A percentile compares a stretch with the other conserved stretches of the same genome.
These are phyloP conservation scores for Magnolia officinalis DNA, from an alignment of 164 flowering plant species.

Conservation along the genomic window DNA sequence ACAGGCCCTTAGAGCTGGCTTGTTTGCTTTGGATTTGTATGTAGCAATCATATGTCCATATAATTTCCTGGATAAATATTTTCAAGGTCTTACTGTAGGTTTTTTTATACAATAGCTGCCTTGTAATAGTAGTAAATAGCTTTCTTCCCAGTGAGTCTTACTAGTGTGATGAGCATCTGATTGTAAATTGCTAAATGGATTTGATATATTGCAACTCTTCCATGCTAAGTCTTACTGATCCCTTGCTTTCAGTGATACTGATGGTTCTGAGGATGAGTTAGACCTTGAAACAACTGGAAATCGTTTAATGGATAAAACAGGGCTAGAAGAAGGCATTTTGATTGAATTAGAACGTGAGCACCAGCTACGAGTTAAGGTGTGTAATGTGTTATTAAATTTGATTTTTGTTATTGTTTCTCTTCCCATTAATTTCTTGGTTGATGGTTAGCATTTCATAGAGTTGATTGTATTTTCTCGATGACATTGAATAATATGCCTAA, in stretches of 20 bases:
- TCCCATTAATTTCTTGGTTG: not conserved
- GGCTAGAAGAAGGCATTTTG: slow-evolving; percentile 46
- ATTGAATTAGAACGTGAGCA: slow-evolving; percentile 47
- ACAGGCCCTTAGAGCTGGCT: too few species aligned
- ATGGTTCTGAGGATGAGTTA: slow-evolving; percentile 49
- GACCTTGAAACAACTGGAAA: slow-evolving; percentile 21
- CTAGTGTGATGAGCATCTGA: not conserved
- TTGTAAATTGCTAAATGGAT: not conserved
- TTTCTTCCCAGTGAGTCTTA: not conserved
- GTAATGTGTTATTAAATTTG: not conserved
- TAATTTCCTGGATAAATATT: too few species aligned
- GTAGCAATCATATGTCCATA: too few species aligned
- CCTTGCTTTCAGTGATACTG: slow-evolving; percentile 36
- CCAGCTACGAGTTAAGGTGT: slow-evolving; percentile 43
- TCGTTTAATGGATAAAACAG: slow-evolving; percentile 44
- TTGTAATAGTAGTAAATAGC: not conserved
- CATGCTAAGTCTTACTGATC: not conserved
- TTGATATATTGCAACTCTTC: not conserved
- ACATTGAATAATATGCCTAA: not conserved
- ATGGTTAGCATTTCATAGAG: not conserved
- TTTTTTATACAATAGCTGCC: not conserved
- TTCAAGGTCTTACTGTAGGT: not conserved
- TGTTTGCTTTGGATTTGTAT: too few species aligned
- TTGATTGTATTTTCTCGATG: too few species aligned
- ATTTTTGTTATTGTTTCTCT: not conserved